phyloP scores from a whole-genome alignment of 164 flowering plant species.

The Umbellularia californica region DNA sequence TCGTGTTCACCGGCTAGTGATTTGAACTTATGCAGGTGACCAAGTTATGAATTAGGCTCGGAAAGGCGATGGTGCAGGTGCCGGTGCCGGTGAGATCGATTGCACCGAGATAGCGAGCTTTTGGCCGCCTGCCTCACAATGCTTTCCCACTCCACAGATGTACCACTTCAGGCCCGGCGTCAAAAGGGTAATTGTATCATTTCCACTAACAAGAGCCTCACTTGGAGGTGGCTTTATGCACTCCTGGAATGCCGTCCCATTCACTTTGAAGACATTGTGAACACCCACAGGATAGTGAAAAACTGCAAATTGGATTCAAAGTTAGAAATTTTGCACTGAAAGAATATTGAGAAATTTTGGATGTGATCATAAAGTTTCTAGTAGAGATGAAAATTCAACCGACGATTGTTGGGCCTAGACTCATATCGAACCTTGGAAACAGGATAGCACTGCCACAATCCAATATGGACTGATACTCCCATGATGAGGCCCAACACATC shows the following conservation, averaged over 20 bases:
- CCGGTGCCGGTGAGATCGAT: not conserved
- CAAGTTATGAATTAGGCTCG: too few species aligned
- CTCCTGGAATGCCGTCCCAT: slow-evolving; percentile 6
- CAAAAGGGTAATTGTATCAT: slow-evolving; percentile 13
- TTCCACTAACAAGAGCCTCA: slow-evolving; percentile 15
- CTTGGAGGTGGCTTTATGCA: slow-evolving; percentile 11
- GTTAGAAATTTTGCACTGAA: too few species aligned
- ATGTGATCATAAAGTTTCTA: too few species aligned
- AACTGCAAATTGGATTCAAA: slow-evolving; percentile 11
- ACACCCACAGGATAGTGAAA: slow-evolving; percentile 15
- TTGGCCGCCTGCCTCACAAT: slow-evolving; percentile 14
- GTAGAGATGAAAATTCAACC: too few species aligned
- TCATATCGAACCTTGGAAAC: too few species aligned
- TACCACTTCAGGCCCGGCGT: slow-evolving; percentile 24
- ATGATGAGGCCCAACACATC: too few species aligned
- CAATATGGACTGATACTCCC: too few species aligned
- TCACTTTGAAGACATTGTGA: slow-evolving; percentile 23
- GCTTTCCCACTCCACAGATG: slow-evolving; percentile 20
- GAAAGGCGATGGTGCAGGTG: not conserved
- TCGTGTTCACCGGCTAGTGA: not conserved
- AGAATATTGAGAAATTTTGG: too few species aligned
- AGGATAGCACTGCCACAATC: too few species aligned
- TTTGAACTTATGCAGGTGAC: not conserved
- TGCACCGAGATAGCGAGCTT: slow-evolving; percentile 15
- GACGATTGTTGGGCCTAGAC: too few species aligned